phyloP scores from a whole-genome alignment of 257 asterid genomes.

The Salvia splendens region DNA sequence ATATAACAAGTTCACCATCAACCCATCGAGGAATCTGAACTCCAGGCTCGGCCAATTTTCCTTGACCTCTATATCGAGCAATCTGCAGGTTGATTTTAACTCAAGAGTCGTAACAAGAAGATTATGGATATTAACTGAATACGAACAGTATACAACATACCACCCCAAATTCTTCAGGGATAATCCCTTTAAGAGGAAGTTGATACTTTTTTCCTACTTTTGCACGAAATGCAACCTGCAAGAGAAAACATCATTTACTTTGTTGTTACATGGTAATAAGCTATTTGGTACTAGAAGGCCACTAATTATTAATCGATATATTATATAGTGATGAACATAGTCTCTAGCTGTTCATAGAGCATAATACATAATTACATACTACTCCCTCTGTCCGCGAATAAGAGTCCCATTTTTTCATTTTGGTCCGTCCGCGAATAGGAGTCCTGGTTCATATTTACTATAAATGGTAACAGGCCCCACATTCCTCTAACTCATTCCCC shows the following conservation, averaged over 20 bases:
- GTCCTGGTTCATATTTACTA: too few species aligned
- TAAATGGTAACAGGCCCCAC: too few species aligned
- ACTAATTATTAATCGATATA: conserved; percentile 1
- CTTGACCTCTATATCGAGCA: conserved; percentile 96
- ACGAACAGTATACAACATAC: conserved; percentile 45
- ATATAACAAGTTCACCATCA: conserved; percentile 91
- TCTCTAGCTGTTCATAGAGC: conserved; percentile 10
- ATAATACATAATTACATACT: not conserved
- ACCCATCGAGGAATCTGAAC: conserved; percentile 87
- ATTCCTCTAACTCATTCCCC: too few species aligned
- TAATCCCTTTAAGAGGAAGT: conserved; percentile 92
- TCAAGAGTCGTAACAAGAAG: conserved; percentile 18
- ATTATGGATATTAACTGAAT: conserved; percentile 23
- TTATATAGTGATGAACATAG: conserved; percentile 1
- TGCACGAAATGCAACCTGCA: conserved; percentile 94
- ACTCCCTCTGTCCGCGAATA: too few species aligned
- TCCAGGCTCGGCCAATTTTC: conserved; percentile 93
- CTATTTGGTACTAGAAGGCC: conserved; percentile 3
- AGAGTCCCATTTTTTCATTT: too few species aligned
- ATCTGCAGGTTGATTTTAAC: conserved; percentile 49
- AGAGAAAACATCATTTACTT: conserved; percentile 14
- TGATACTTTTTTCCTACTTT: conserved; percentile 86
- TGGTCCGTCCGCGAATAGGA: too few species aligned
- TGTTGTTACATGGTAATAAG: conserved; percentile 6
- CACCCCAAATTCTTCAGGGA: conserved; percentile 99